Base-by-base conservation (phyloP, 805 yeast species). In the Candida cerambycidarum region DNA sequence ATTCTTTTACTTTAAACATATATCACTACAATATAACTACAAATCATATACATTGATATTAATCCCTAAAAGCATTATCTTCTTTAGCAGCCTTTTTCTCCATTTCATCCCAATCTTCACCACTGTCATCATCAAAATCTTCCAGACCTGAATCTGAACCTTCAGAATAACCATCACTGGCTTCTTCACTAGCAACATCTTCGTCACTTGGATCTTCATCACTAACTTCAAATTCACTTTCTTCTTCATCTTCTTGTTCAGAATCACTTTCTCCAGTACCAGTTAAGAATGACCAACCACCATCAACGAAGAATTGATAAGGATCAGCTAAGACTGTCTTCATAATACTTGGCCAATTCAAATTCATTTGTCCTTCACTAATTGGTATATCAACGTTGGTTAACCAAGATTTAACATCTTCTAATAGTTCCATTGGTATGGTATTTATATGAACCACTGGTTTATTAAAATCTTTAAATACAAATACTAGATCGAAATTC, bases 381-480 rank as follows among this genome's bases (percentile, higher is more conserved):
- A 77, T 83, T 29, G 99, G 96, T 50, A 93, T 85, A 62, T 93
- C 99, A 58, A 93, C 96, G 62, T 93, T 96, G n/a, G 96, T 88
- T 46, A 93, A 73, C 99, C 99, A 93, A 39, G 88, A 89, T 64
- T 92, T 93, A 48, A 93, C 86, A 59, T 86, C 92, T 60, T 93
- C 99, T 43, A 93, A 69, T 41, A 85, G 76, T 56, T 86, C 95
- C 79, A 89, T 88, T 28, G 98, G 97, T 46, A 93, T 89, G 3
- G 98, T 89, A 63, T 92, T 92, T 50, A 93, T 81, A 62, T 92
- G 97, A 15, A 87, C 87, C 9, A 89, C 97, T 1, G 97, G 88
- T 56, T 77, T 81, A 48, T 75, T 71, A 63, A 89, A 90, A 64
- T 93, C 98, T 63, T 90, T 92, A 69, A 85, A 92, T 2, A 93